Evolutionary conservation across 2,329 filamentous ascomycete genomes (phyloP).

Genomic region (Domatiomyces catenatus): DNA sequence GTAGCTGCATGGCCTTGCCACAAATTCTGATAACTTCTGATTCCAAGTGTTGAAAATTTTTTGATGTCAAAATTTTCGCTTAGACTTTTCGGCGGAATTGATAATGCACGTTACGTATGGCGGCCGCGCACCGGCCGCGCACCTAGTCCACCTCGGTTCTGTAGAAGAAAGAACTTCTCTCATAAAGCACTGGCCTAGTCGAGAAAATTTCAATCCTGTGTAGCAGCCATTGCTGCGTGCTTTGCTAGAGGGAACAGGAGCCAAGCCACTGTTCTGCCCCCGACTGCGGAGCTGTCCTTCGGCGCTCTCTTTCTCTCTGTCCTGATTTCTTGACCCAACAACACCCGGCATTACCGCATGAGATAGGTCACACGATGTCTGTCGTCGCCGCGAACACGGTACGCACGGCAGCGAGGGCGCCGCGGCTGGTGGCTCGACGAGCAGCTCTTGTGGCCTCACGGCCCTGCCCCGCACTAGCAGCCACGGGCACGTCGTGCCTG

Average conservation of each 20-base stretch:
- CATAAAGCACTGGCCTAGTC: neutral
- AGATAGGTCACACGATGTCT: constrained; percentile 2
- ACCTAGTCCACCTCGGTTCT: neutral
- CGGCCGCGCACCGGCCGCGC: too few relatives aligned
- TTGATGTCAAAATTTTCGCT: too few relatives aligned
- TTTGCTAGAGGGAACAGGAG: neutral
- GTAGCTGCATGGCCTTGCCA: too few relatives aligned
- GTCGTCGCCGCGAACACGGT: neutral
- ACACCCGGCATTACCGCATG: constrained; percentile 13
- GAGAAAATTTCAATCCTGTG: neutral
- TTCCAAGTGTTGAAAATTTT: too few relatives aligned
- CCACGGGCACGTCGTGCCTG: constrained; percentile 10
- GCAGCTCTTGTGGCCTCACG: constrained; percentile 25
- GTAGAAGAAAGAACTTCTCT: neutral
- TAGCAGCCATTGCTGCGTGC: neutral
- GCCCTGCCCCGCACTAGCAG: constrained; percentile 18
- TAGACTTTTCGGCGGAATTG: too few relatives aligned
- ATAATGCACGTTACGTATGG: too few relatives aligned
- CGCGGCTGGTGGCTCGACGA: constrained; percentile 6
- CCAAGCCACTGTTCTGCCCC: neutral
- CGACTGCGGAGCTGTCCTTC: neutral
- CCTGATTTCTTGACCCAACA: neutral
- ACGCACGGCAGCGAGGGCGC: neutral
- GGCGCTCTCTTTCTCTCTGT: neutral
- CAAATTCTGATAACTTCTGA: too few relatives aligned